Conservation (phyloP, 176 grass and related monocot species). For the Oryza rufipogon region DNA sequence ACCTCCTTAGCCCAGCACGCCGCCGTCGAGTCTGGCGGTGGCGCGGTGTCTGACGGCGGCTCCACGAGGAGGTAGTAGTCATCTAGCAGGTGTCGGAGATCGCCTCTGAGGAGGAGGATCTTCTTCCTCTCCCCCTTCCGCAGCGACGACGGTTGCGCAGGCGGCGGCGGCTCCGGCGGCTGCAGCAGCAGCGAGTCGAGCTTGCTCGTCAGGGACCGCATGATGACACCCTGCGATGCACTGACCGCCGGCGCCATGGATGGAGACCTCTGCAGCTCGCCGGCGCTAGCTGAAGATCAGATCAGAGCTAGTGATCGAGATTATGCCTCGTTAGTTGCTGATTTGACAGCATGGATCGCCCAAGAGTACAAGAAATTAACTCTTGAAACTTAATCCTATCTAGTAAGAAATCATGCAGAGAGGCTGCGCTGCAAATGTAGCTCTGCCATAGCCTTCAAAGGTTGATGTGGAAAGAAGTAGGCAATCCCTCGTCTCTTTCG, state of each 20-base stretch:
- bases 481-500: too few relatives aligned
- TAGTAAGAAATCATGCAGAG: too few relatives aligned
- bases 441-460: too few relatives aligned
- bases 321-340: too few relatives aligned
- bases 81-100: not conserved
- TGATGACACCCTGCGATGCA: constrained; percentile 4
- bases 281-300: not conserved
- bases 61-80: not conserved
- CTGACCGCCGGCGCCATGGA: not conserved
- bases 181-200: not conserved
- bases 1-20: constrained; percentile 26
- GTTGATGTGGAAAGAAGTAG: too few relatives aligned
- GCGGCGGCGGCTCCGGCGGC: too few relatives aligned
- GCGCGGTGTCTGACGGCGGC: not conserved
- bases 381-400: too few relatives aligned
- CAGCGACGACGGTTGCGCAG: not conserved
- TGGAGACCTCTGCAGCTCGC: not conserved
- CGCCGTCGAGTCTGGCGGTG: not conserved
- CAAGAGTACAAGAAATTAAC: too few relatives aligned
- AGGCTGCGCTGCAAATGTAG: too few relatives aligned
- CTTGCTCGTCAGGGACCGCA: constrained; percentile 4
- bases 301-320: too few relatives aligned
- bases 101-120: not conserved
- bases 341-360: too few relatives aligned
- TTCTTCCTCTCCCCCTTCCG: not conserved